Evolutionary conservation across 2,329 filamentous ascomycete genomes (phyloP).

Genomic region (Ampelomyces quisqualis): DNA sequence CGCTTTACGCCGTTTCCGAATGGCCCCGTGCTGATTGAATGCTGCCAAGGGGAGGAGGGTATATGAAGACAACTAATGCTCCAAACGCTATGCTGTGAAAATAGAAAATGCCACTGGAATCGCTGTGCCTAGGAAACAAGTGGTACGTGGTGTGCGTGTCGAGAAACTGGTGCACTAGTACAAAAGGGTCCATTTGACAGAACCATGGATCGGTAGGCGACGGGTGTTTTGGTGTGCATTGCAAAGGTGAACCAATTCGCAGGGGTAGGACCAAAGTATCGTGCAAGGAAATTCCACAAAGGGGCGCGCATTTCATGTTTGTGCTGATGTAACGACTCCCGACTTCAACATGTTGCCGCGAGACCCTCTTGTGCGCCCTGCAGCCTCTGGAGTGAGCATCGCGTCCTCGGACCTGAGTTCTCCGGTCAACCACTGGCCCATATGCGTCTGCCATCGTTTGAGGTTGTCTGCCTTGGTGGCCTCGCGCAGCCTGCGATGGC

Average conservation of each 20-base stretch:
- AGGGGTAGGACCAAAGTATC: no score
- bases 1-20: not conserved
- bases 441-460: constrained; percentile 42
- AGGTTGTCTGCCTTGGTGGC: constrained; percentile 35
- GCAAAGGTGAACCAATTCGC: no score
- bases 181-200: no score
- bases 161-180: no score
- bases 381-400: constrained; percentile 6
- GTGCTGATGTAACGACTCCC: no score
- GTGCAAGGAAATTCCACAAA: no score
- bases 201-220: no score
- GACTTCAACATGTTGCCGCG: not conserved
- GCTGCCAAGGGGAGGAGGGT: not conserved
- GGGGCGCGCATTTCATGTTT: no score
- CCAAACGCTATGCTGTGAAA: not conserved
- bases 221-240: no score
- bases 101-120: not conserved
- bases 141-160: not conserved
- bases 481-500: constrained; percentile 49
- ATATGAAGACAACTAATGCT: not conserved
- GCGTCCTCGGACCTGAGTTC: constrained; percentile 32
- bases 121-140: not conserved
- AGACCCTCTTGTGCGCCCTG: not conserved
- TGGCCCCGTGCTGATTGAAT: no score
- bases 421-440: constrained; percentile 44